Conservation (phyloP, 768 basidiomycete species). For the Kockovaella imperatae region DNA sequence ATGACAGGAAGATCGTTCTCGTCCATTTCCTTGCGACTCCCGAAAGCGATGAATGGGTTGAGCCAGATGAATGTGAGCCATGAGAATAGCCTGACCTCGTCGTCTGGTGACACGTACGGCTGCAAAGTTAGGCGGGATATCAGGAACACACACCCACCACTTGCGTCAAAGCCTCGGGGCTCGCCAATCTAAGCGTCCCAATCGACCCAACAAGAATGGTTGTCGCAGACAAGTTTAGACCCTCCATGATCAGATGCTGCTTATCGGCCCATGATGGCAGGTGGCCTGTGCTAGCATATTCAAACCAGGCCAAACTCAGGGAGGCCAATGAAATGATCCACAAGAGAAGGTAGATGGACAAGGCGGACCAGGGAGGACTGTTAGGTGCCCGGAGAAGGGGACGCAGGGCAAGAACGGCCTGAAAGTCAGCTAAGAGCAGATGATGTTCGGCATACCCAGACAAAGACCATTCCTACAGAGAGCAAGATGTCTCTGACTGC, state of each 20-base stretch:
- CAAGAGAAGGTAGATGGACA: slow-evolving; percentile 18
- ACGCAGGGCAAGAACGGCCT: slow-evolving; percentile 21
- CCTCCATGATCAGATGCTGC: slow-evolving; percentile 15
- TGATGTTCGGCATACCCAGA: slow-evolving; percentile 29
- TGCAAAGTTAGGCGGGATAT: neutral
- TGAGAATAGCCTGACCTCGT: slow-evolving; percentile 29
- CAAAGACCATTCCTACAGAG: slow-evolving; percentile 22
- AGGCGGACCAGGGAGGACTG: slow-evolving; percentile 29
- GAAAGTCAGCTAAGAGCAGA: slow-evolving; percentile 1
- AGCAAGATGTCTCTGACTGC: slow-evolving; percentile 17
- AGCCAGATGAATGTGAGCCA: slow-evolving; percentile 43
- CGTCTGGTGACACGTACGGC: slow-evolving; percentile 28
- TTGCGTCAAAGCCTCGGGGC: slow-evolving; percentile 19
- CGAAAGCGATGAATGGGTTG: slow-evolving; percentile 29
- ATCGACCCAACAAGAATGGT: slow-evolving; percentile 16
- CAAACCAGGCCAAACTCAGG: slow-evolving; percentile 22
- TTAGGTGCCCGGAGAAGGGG: slow-evolving; percentile 22
- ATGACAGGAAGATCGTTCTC: slow-evolving; percentile 35
- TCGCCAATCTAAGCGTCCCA: slow-evolving; percentile 23
- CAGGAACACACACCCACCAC: slow-evolving; percentile 15
- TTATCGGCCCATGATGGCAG: slow-evolving; percentile 24
- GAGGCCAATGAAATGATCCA: slow-evolving; percentile 17
- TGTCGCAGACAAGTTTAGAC: slow-evolving; percentile 10
- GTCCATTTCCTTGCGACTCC: slow-evolving; percentile 31
- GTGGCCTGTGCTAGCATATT: slow-evolving; percentile 7